Percentiles rank a stretch among this genome's conserved stretches.
These are phyloP conservation scores for Zygosaccharomyces pseudobailii DNA, from an alignment of 1,139 yeast genomes.

Conservation along the genomic window DNA sequence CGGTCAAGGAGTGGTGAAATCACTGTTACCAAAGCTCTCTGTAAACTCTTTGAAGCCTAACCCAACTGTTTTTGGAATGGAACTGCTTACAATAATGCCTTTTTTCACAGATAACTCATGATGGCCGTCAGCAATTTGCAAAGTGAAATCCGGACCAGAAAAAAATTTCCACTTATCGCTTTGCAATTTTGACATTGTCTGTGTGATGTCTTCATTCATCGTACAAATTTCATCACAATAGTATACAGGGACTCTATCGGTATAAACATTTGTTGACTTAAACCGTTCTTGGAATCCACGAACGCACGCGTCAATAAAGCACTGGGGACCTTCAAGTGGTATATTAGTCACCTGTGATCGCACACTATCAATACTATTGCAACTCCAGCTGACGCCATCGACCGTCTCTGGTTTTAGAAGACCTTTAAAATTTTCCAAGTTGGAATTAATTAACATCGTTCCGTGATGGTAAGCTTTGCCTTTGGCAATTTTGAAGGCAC, in stretches of 20 bases:
- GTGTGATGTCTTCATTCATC: conserved; percentile 21
- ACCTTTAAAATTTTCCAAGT: conserved; percentile 52
- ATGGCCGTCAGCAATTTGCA: conserved; percentile 16
- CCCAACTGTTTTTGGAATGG: conserved; percentile 15
- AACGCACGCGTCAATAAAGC: conserved; percentile 24
- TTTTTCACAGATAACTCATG: conserved; percentile 25
- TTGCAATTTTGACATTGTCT: conserved; percentile 18
- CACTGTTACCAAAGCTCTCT: conserved; percentile 58
- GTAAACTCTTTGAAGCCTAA: conserved; percentile 57
- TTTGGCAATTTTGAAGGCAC: conserved; percentile 80
- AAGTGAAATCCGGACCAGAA: conserved; percentile 29
- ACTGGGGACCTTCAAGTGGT: conserved; percentile 25
- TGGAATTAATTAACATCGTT: conserved; percentile 77
- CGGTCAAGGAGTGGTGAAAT: conserved; percentile 45
- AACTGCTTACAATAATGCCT: conserved; percentile 23
- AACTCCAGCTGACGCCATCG: conserved; percentile 45
- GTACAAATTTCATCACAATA: conserved; percentile 24
- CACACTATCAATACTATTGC: conserved; percentile 71
- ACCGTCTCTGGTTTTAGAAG: conserved; percentile 49
- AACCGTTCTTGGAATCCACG: conserved; percentile 21
- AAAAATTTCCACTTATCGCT: conserved; percentile 29
- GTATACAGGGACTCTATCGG: conserved; percentile 20
- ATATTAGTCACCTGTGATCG: conserved; percentile 71
- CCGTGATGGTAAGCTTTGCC: conserved; percentile 94
- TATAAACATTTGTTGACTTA: background rate